These are phyloP conservation scores for Solanum habrochaites DNA, from an alignment of 257 asterid species.

Conservation along the genomic window DNA sequence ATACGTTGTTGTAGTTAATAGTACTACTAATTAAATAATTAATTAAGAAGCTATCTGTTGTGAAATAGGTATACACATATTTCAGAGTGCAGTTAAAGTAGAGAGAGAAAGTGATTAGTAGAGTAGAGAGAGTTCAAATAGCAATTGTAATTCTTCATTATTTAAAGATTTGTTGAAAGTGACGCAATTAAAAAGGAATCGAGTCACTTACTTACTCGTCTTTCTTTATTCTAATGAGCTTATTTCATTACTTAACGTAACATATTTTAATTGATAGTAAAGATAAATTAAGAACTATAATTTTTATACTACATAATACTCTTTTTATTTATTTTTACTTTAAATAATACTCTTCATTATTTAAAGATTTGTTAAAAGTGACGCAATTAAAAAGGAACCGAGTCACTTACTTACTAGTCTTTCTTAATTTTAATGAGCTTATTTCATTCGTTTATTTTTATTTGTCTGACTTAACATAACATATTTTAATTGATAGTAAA, in stretches of 20 bases:
- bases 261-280: background rate
- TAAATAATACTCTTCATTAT: background rate
- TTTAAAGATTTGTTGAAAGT: background rate
- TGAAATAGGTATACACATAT: background rate
- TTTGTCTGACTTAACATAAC: accelerated
- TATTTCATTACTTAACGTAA: accelerated
- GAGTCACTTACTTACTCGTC: background rate
- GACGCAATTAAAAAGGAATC: background rate
- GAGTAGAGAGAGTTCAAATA: background rate
- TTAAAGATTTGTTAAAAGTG: background rate
- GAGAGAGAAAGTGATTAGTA: background rate
- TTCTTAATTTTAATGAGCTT: background rate
- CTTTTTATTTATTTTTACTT: accelerated
- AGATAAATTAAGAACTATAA: accelerated
- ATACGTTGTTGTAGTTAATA: background rate
- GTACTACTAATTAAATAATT: background rate
- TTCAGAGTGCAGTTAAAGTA: background rate
- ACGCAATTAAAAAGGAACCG: background rate
- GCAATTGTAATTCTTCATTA: background rate
- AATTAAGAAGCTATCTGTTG: background rate
- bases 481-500: background rate
- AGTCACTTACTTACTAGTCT: background rate
- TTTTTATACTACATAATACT: accelerated
- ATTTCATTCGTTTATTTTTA: accelerated
- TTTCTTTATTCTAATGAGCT: background rate